These are phyloP conservation scores for Lobosporangium transversale DNA, from an alignment of 192 early-diverging fungal genomes.

Conservation along the genomic window DNA sequence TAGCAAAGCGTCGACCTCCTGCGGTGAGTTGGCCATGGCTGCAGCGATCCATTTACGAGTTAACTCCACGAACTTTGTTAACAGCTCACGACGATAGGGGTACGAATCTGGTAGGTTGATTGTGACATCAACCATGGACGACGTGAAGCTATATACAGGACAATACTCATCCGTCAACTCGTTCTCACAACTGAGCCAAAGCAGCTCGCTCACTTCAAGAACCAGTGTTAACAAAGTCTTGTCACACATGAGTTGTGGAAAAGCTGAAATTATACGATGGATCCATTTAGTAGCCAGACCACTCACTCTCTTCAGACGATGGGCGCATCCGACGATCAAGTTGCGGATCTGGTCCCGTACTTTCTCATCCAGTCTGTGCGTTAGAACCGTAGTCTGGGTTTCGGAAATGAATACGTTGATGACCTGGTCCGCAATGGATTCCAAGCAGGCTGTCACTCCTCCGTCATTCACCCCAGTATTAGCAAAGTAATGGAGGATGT, in stretches of 20 bases:
- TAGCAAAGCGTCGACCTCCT: conserved; percentile 74
- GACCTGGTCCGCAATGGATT: conserved; percentile 78
- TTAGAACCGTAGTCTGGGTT: conserved; percentile 50
- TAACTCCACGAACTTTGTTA: conserved; percentile 64
- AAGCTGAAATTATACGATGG: conserved; percentile 65
- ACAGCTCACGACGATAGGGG: conserved; percentile 73
- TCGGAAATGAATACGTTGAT: conserved; percentile 61
- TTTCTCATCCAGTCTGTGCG: conserved; percentile 57
- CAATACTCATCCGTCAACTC: conserved; percentile 81
- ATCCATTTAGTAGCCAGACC: conserved; percentile 69
- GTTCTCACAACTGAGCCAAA: conserved; percentile 82
- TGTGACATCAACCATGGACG: conserved; percentile 66
- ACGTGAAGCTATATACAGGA: conserved; percentile 75
- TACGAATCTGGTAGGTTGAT: conserved; percentile 79
- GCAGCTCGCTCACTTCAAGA: conserved; percentile 85
- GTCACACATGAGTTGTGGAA: conserved; percentile 86
- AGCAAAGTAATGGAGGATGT: conserved; percentile 82
- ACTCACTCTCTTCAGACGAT: conserved; percentile 76
- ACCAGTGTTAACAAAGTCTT: conserved; percentile 69
- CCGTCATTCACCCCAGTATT: conserved; percentile 85
- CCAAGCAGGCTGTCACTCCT: conserved; percentile 76
- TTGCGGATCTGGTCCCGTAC: conserved; percentile 64
- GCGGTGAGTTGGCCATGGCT: conserved; percentile 68
- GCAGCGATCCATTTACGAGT: conserved; percentile 75
- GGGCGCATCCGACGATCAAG: conserved; percentile 71